phyloP scores from a whole-genome alignment of 176 grass and related monocot genomes.

The Triticum dicoccoides region DNA sequence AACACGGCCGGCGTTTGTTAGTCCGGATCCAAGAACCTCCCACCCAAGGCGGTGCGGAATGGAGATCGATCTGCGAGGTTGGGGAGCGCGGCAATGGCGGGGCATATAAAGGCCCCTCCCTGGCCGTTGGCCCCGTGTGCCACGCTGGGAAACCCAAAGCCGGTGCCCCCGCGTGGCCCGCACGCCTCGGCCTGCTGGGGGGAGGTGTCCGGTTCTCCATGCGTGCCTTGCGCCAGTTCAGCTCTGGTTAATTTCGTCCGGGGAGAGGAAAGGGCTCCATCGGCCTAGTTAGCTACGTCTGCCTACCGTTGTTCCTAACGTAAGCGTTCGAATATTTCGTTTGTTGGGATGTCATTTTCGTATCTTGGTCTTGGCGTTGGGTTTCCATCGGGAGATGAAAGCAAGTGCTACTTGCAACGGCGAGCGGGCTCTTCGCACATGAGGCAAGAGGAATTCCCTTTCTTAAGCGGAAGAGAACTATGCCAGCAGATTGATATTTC shows the following conservation, averaged over 20 bases:
- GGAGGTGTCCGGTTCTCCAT: conserved; percentile 18
- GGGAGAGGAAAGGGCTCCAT: conserved; percentile 4
- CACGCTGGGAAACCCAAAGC: background rate
- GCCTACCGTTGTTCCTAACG: background rate
- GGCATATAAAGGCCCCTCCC: conserved; percentile 31
- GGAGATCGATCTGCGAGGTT: conserved; percentile 6
- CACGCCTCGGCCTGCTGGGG: background rate
- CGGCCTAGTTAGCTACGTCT: background rate
- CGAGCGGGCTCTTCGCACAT: background rate
- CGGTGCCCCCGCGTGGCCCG: conserved; percentile 13
- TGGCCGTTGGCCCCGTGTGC: background rate
- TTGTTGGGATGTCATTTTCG: conserved; percentile 14
- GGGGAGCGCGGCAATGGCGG: conserved; percentile 38
- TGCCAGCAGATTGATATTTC: background rate
- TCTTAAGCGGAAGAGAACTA: background rate
- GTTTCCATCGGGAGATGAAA: background rate
- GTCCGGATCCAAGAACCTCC: conserved; percentile 13
- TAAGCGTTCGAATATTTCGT: background rate
- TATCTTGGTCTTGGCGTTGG: background rate
- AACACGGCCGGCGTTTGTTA: background rate
- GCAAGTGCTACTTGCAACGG: background rate
- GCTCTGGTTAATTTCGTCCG: conserved; percentile 41
- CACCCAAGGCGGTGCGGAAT: conserved; percentile 23
- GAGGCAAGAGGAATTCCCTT: background rate
- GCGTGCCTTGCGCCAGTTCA: conserved; percentile 49